Base-by-base conservation (phyloP, 179 eudicot species). In the Corrigiola litoralis region DNA sequence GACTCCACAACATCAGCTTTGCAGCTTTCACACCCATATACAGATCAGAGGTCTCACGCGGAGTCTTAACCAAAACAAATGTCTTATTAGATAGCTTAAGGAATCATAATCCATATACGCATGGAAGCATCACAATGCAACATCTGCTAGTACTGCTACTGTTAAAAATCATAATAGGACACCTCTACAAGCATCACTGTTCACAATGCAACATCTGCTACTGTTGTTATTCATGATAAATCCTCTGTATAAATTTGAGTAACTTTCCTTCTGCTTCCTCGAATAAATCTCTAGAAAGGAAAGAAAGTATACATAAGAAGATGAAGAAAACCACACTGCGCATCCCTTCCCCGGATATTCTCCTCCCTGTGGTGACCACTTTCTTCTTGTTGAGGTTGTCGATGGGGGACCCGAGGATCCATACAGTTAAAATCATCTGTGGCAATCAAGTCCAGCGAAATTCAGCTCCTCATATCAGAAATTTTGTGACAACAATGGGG, bases 401-500 rank as follows among this genome's bases (percentile, higher is more conserved):
- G 2, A 28, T 46, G 31, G 90, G 73, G 24, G 84, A 75, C 10
- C 75, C 90, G 16, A 65, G 90, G 67, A 34, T 79, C 11, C 65
- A 72, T 12, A 75, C 72, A 0, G 77, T 85, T 20, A 28, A 63
- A 27, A 49, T 73, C 18, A 72, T 29, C 10, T 87, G 95, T 48
- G 72, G 72, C 25, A 68, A 70, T 50, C 76, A 64, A 59, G 36
- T 24, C 4, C 82, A 80, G 74, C 38, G 72, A 63, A 82, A 87
- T 52, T 21, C 79, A 44, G 50, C 83, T 8, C 2, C 77, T 40
- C 71, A 29, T 18, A 74, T 81, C 20, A 75, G 75, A 4, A 79
- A 81, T 29, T 83, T 83, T 21, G 82, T 81, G 2, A 40, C 77
- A 29, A 70, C 84, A 27, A 85, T 85, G 88, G 84, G 76, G 23